phyloP scores from a whole-genome alignment of 495 filamentous ascomycete species.

The Darksidea phi region DNA sequence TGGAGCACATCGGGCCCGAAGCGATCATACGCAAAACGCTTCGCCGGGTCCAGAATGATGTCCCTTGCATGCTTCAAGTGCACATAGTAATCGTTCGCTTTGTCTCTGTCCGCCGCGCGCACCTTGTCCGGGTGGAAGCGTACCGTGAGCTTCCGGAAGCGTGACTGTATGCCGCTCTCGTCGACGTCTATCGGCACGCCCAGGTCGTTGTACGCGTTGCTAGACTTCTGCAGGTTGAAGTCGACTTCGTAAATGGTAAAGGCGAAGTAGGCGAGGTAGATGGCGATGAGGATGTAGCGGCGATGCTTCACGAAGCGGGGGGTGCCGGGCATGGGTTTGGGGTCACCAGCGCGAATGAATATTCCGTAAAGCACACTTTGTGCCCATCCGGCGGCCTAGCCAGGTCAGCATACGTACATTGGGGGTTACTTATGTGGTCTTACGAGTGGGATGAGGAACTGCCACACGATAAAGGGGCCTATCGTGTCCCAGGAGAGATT shows the following conservation, averaged over 20 bases:
- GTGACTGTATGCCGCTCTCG: constrained; percentile 76
- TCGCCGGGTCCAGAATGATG: constrained; percentile 72
- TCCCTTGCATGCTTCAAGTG: constrained; percentile 81
- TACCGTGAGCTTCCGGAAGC: constrained; percentile 80
- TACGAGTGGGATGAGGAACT: constrained; percentile 30
- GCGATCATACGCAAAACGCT: constrained; percentile 88
- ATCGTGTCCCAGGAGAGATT: constrained; percentile 25
- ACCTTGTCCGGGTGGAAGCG: constrained; percentile 89
- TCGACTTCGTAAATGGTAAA: constrained; percentile 95
- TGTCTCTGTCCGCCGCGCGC: constrained; percentile 41
- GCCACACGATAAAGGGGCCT: constrained; percentile 26
- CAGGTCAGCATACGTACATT: not conserved
- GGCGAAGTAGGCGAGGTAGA: constrained; percentile 78
- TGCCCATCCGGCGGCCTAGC: constrained; percentile 71
- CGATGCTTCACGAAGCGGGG: constrained; percentile 68
- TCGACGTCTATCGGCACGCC: constrained; percentile 64
- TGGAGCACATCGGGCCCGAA: constrained; percentile 74
- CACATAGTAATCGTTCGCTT: constrained; percentile 67
- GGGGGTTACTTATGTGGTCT: not conserved
- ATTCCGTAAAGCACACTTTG: constrained; percentile 84
- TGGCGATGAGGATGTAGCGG: constrained; percentile 74
- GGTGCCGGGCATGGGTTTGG: constrained; percentile 70
- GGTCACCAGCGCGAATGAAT: constrained; percentile 87
- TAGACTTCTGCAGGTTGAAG: constrained; percentile 65
- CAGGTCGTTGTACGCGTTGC: constrained; percentile 76